These are phyloP conservation scores for Thalia dealbata DNA, from an alignment of 176 grass and related monocot species.

Conservation along the genomic window DNA sequence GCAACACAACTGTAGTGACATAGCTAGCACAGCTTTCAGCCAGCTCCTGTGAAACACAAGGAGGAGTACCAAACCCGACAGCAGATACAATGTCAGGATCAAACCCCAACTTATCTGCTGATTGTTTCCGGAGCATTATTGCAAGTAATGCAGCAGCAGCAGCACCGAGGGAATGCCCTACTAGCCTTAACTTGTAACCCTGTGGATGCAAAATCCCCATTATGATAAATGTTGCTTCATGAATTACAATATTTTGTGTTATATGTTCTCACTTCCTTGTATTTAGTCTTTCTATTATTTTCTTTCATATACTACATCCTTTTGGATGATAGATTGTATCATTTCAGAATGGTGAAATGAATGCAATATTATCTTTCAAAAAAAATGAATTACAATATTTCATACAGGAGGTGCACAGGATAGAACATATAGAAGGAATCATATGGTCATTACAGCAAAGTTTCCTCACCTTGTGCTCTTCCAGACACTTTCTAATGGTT, in stretches of 20 bases:
- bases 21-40: conserved; percentile 62
- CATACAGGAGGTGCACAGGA: too few relatives aligned
- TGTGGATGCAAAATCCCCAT: conserved; percentile 23
- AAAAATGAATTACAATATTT: too few relatives aligned
- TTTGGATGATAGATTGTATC: too few relatives aligned
- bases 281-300: too few relatives aligned
- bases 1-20: conserved; percentile 85
- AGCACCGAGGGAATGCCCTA: conserved; percentile 90
- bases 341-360: too few relatives aligned
- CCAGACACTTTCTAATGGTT: conserved; percentile 62
- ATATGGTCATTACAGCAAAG: not conserved
- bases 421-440: not conserved
- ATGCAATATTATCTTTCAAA: too few relatives aligned
- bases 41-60: conserved; percentile 79
- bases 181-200: conserved; percentile 71
- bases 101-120: conserved; percentile 82
- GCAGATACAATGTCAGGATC: conserved; percentile 81
- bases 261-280: too few relatives aligned
- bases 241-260: too few relatives aligned
- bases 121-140: conserved; percentile 77
- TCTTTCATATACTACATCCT: too few relatives aligned
- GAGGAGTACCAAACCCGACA: conserved; percentile 80
- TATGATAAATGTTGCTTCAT: not conserved
- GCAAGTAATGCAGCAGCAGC: conserved; percentile 74
- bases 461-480: conserved; percentile 56